Percentiles rank a stretch among this genome's conserved stretches.
These are phyloP conservation scores for Codiaeum variegatum DNA, from an alignment of 441 rosid genomes.

Conservation along the genomic window DNA sequence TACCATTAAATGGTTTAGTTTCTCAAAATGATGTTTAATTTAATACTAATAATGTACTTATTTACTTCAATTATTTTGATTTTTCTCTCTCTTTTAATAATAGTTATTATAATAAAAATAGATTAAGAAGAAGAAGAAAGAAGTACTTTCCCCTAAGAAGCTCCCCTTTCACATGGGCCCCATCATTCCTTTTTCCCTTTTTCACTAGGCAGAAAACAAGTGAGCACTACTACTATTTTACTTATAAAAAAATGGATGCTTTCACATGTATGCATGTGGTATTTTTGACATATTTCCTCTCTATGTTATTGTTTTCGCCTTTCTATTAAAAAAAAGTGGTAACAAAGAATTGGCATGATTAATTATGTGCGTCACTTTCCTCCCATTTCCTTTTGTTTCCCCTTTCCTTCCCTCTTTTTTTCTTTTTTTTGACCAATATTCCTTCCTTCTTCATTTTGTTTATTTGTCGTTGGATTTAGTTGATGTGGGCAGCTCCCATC, in stretches of 20 bases:
- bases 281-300: conserved; percentile 10
- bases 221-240: neutral
- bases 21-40: neutral
- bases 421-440: no score
- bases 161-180: conserved; percentile 31
- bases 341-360: conserved; percentile 23
- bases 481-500: neutral
- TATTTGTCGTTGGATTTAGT: neutral
- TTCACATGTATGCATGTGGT: conserved; percentile 54
- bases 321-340: neutral
- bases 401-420: neutral
- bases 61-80: neutral
- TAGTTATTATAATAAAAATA: neutral
- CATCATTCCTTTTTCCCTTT: conserved; percentile 11
- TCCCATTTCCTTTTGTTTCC: conserved; percentile 29
- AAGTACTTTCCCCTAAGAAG: conserved; percentile 7
- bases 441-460: neutral
- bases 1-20: neutral
- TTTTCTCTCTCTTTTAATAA: conserved; percentile 29
- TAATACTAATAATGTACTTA: neutral
- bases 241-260: neutral
- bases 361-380: conserved; percentile 21
- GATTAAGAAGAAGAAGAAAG: neutral
- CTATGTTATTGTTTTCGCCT: neutral
- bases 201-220: neutral